Conservation (phyloP, 257 asterid species). For the Jacaranda copaia region DNA sequence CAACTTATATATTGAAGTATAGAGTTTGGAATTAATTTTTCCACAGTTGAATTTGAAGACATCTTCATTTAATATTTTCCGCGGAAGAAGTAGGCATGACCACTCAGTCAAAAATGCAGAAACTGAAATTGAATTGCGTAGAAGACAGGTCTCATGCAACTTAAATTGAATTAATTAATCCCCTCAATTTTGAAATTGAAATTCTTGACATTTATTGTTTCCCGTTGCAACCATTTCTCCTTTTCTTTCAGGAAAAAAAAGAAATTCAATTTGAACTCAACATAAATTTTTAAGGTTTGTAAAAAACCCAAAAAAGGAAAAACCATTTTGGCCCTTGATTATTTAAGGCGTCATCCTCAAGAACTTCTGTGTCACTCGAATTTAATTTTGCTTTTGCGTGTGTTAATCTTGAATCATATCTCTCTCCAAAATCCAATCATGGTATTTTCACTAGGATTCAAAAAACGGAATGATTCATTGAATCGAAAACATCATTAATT, state of each 20-base stretch:
- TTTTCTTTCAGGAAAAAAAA: not conserved
- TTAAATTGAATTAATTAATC: too few relatives aligned
- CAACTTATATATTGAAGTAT: not conserved
- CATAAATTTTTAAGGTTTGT: not conserved
- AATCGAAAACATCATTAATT: too few relatives aligned
- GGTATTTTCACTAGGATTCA: too few relatives aligned
- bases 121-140: conserved; percentile 29
- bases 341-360: too few relatives aligned
- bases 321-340: too few relatives aligned
- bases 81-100: conserved; percentile 9
- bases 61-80: conserved; percentile 34
- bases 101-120: not conserved
- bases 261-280: conserved; percentile 1
- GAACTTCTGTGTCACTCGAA: too few relatives aligned
- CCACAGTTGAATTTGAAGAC: not conserved
- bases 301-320: not conserved
- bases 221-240: conserved; percentile 12
- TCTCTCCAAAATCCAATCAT: too few relatives aligned
- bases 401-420: too few relatives aligned
- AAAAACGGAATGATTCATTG: too few relatives aligned
- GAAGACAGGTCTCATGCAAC: conserved; percentile 24
- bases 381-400: too few relatives aligned
- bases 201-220: conserved; percentile 32
- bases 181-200: conserved; percentile 30
- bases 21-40: conserved; percentile 6